Percentiles rank a stretch among this genome's conserved stretches.
Conservation (phyloP, 495 filamentous ascomycete species). For the Chaetomidium leptoderma region DNA sequence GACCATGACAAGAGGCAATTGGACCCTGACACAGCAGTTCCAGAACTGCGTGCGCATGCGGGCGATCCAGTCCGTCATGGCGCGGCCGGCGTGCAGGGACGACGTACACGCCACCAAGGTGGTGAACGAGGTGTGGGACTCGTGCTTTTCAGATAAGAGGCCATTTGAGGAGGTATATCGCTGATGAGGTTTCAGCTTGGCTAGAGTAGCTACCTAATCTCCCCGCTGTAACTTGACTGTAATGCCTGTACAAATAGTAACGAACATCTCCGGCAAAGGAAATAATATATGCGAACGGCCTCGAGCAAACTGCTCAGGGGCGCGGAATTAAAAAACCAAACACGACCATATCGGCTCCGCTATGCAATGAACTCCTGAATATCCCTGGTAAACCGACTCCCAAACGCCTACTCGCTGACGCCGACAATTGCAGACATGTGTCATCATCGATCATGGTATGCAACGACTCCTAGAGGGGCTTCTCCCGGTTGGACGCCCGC, state of each 20-base stretch:
- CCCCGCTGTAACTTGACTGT: slow-evolving; percentile 2
- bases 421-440: slow-evolving; percentile 4
- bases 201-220: not conserved
- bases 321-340: slow-evolving; percentile 8
- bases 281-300: not conserved
- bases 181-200: slow-evolving; percentile 50
- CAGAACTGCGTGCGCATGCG: slow-evolving; percentile 84
- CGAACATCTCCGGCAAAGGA: not conserved
- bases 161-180: slow-evolving; percentile 96
- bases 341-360: slow-evolving; percentile 10
- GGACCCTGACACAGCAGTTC: slow-evolving; percentile 83
- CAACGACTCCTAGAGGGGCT: slow-evolving; percentile 26
- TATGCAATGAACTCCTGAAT: slow-evolving; percentile 15
- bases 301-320: not conserved
- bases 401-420: slow-evolving; percentile 15
- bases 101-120: slow-evolving; percentile 81
- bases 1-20: slow-evolving; percentile 76
- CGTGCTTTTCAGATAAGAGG: slow-evolving; percentile 87
- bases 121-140: slow-evolving; percentile 96
- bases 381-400: not conserved
- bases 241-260: slow-evolving; percentile 14
- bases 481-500: slow-evolving; percentile 51
- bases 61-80: slow-evolving; percentile 69
- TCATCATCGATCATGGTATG: slow-evolving; percentile 10
- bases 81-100: slow-evolving; percentile 74